phyloP scores from a whole-genome alignment of 495 filamentous ascomycete genomes.

The Aspergillus olivimuriae region DNA sequence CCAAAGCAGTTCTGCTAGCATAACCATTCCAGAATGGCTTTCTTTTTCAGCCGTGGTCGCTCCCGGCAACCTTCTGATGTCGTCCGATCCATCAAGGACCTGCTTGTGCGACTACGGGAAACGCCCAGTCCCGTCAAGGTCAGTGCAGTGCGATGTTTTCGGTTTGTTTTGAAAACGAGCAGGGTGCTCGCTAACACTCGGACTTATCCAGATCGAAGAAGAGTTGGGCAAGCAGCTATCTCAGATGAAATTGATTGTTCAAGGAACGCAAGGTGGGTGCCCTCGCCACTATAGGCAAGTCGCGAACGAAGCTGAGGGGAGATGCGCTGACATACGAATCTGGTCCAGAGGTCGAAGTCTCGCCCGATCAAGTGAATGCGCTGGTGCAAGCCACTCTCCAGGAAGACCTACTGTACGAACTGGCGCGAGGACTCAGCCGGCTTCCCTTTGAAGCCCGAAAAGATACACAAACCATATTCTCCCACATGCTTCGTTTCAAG shows the following conservation, averaged over 20 bases:
- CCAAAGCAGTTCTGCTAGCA: slow-evolving; percentile 9
- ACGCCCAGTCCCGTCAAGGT: slow-evolving; percentile 37
- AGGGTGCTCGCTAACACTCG: slow-evolving; percentile 19
- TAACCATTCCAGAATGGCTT: slow-evolving; percentile 59
- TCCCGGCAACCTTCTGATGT: slow-evolving; percentile 50
- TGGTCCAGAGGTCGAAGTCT: slow-evolving; percentile 68
- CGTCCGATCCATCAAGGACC: slow-evolving; percentile 51
- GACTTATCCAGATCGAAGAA: slow-evolving; percentile 52
- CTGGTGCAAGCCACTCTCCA: slow-evolving; percentile 74
- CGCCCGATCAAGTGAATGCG: slow-evolving; percentile 76
- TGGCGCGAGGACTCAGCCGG: slow-evolving; percentile 70
- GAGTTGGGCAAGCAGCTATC: slow-evolving; percentile 69
- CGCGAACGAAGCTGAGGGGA: too few species aligned
- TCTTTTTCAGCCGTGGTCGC: slow-evolving; percentile 74
- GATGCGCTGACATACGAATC: too few species aligned
- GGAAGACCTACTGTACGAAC: slow-evolving; percentile 78
- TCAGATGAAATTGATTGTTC: slow-evolving; percentile 77
- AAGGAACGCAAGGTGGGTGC: slow-evolving; percentile 69
- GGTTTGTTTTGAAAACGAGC: slow-evolving; percentile 19
- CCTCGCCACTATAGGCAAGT: background rate
- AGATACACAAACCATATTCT: slow-evolving; percentile 85
- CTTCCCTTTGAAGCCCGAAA: slow-evolving; percentile 93
- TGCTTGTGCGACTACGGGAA: slow-evolving; percentile 44
- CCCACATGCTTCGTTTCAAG: slow-evolving; percentile 78
- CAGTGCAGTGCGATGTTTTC: slow-evolving; percentile 23